phyloP scores from a whole-genome alignment of 805 yeast genomes.

The Kodamaea leandrae region DNA sequence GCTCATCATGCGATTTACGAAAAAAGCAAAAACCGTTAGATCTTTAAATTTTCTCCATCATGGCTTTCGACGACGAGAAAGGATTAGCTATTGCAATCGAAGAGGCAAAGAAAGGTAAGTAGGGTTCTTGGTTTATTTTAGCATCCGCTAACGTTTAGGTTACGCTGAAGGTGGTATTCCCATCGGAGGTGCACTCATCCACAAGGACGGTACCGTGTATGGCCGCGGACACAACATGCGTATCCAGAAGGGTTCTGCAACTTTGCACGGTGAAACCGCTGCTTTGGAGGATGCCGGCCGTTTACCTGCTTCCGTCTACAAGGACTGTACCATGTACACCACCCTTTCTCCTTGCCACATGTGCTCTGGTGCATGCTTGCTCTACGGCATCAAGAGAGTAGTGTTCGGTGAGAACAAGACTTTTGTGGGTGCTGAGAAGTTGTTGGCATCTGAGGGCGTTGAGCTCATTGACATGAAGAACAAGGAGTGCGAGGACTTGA shows the following conservation, averaged over 20 bases:
- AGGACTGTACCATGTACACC: conserved; percentile 86
- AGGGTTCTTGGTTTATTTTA: not conserved
- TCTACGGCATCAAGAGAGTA: conserved; percentile 84
- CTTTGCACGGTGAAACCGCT: conserved; percentile 88
- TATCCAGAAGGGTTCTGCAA: conserved; percentile 79
- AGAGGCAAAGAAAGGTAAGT: conserved; percentile 62
- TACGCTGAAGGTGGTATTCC: conserved; percentile 88
- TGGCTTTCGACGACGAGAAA: conserved; percentile 58
- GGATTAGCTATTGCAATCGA: conserved; percentile 72
- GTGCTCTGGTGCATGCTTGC: conserved; percentile 91
- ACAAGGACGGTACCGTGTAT: conserved; percentile 72
- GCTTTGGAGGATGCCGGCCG: conserved; percentile 91
- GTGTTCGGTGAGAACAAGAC: conserved; percentile 88
- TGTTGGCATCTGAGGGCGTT: conserved; percentile 63
- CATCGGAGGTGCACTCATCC: conserved; percentile 73
- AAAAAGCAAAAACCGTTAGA: no score
- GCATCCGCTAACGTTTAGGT: conserved; percentile 36
- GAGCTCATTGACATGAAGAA: conserved; percentile 64
- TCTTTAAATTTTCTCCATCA: conserved; percentile 13
- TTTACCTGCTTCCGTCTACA: conserved; percentile 73
- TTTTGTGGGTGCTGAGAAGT: conserved; percentile 80
- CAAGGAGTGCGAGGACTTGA: conserved; percentile 61
- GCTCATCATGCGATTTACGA: no score
- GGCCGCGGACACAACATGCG: conserved; percentile 92
- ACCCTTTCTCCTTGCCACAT: conserved; percentile 90